These are phyloP conservation scores for Kandelia obovata DNA, from an alignment of 345 rosid species.

Conservation along the genomic window DNA sequence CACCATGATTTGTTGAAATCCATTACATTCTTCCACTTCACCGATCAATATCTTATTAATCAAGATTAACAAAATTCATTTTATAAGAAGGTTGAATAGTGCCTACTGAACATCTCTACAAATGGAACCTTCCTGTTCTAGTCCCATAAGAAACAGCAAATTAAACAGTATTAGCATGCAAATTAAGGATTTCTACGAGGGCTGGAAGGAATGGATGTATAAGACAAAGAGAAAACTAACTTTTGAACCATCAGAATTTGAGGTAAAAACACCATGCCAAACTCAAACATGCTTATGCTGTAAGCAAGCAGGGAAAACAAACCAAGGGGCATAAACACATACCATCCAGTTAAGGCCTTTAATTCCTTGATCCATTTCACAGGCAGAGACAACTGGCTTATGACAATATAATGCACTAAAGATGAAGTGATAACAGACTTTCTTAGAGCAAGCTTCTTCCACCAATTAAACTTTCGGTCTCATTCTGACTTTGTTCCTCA, in stretches of 20 bases:
- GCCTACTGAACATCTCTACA: neutral
- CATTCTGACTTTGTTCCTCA: constrained; percentile 36
- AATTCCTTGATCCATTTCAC: constrained; percentile 81
- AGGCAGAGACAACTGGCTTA: constrained; percentile 55
- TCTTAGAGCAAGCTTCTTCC: constrained; percentile 49
- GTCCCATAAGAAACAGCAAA: neutral
- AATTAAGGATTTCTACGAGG: neutral
- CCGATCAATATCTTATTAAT: neutral
- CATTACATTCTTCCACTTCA: neutral
- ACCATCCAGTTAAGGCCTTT: constrained; percentile 88
- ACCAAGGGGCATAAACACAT: constrained; percentile 28
- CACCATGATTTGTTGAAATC: neutral
- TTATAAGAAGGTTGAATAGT: neutral
- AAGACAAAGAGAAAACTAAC: neutral
- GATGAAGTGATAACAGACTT: constrained; percentile 35
- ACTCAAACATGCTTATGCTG: constrained; percentile 2
- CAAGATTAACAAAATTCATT: neutral
- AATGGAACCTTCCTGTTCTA: neutral
- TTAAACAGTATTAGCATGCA: neutral
- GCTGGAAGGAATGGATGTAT: neutral
- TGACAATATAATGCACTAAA: constrained; percentile 40
- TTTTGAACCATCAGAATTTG: neutral
- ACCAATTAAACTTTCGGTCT: constrained; percentile 51
- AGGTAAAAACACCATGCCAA: neutral
- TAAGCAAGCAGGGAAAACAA: constrained; percentile 14